Evolutionary conservation across 2,329 filamentous ascomycete genomes (phyloP).

Genomic region (Scedosporium dehoogii): DNA sequence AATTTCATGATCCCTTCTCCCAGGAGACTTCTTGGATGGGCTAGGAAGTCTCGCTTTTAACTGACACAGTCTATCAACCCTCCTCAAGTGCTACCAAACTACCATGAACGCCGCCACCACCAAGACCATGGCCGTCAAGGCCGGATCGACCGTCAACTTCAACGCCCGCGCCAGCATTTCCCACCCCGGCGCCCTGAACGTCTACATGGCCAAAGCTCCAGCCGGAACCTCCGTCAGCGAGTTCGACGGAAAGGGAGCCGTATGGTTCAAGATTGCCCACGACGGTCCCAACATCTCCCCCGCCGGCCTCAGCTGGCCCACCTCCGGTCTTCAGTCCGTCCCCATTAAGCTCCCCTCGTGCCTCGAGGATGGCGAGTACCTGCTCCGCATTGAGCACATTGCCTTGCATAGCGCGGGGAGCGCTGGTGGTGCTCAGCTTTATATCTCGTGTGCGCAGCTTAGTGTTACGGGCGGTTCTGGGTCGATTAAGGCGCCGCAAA

Average conservation of each 20-base stretch:
- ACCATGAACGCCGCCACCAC: constrained; percentile 31
- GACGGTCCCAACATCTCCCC: constrained; percentile 26
- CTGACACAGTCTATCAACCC: too few relatives aligned
- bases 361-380: constrained; percentile 15
- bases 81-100: constrained; percentile 32
- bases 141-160: constrained; percentile 14
- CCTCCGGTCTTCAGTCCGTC: constrained; percentile 16
- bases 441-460: constrained; percentile 16
- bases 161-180: constrained; percentile 30
- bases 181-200: constrained; percentile 27
- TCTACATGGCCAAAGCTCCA: constrained; percentile 26
- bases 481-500: not conserved
- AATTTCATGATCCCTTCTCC: not conserved
- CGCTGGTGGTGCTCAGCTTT: constrained; percentile 22
- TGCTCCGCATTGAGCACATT: constrained; percentile 21
- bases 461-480: constrained; percentile 11
- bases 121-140: constrained; percentile 22
- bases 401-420: constrained; percentile 19
- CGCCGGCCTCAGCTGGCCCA: constrained; percentile 28
- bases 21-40: not conserved
- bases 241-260: constrained; percentile 26
- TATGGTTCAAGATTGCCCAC: constrained; percentile 35
- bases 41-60: too few relatives aligned
- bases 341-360: constrained; percentile 13
- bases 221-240: constrained; percentile 19